Percentiles rank a stretch among this genome's conserved stretches.
These are phyloP conservation scores for Daldinia bambusicola DNA, from an alignment of 495 filamentous ascomycete genomes.

Conservation along the genomic window DNA sequence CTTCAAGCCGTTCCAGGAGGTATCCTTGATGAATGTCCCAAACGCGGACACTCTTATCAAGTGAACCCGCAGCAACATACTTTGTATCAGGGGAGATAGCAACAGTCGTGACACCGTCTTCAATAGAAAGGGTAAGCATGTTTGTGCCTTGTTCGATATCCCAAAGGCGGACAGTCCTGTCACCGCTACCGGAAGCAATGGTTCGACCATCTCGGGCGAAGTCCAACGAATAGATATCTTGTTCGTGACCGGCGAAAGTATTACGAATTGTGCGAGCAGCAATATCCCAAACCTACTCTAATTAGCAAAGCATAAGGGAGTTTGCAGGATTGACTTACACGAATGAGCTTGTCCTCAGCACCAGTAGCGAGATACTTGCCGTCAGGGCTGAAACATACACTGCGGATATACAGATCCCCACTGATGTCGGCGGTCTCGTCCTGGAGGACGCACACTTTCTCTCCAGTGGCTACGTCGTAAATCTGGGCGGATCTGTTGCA, in stretches of 20 bases:
- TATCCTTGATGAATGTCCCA: constrained; percentile 87
- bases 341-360: constrained; percentile 90
- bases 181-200: constrained; percentile 89
- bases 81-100: constrained; percentile 90
- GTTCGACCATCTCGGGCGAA: constrained; percentile 87
- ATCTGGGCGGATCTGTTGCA: constrained; percentile 92
- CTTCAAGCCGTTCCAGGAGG: constrained; percentile 84
- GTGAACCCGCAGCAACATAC: constrained; percentile 85
- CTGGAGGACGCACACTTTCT: constrained; percentile 80
- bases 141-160: constrained; percentile 81
- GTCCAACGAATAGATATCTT: constrained; percentile 94
- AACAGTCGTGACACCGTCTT: constrained; percentile 91
- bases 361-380: constrained; percentile 89
- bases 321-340: constrained; percentile 64
- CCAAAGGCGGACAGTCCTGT: constrained; percentile 89
- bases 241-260: constrained; percentile 86
- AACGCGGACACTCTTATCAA: constrained; percentile 90
- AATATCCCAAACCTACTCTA: constrained; percentile 86
- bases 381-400: constrained; percentile 93
- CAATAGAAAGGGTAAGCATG: constrained; percentile 80
- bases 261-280: constrained; percentile 76
- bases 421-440: constrained; percentile 85
- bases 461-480: constrained; percentile 82
- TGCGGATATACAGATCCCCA: constrained; percentile 89
- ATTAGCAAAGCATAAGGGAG: constrained; percentile 27